Evolutionary conservation across 306 rosid genomes (phyloP), one percentile per base, ranked within the genome.

Genomic region (Cercis canadensis): DNA sequence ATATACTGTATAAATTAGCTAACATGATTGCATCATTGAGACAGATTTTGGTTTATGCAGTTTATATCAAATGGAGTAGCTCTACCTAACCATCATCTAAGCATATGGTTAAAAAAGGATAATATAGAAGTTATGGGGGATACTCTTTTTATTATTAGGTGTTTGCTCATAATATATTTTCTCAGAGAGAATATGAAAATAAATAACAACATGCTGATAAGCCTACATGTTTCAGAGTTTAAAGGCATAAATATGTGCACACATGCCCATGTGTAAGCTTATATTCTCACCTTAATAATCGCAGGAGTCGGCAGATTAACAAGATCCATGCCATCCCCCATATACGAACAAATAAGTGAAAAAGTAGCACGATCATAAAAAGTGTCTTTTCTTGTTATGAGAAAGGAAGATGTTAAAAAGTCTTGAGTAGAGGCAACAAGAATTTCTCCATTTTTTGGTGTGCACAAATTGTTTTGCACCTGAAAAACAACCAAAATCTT

Each of bases 341-440:
- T 88, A 75, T 88, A 93, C 18, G 97, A 79, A 79, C 98, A 90
- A 83, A 93, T 87, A 74, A 84, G 90, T 71, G 93, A 81, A 83
- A 90, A 90, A 41, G 92, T 69, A 45, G 98, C 86, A 70, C 98
- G 98, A 75, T 93, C 98, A 78, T 93, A 93, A 83, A 93, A 93
- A 7, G 89, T 90, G 78, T 93, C 98, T 82, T 93, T 90, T 76
- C 97, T 82, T 54, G 98, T 88, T 64, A 93, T 85, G 75, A 93
- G 91, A 72, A 85, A 93, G n/a, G 98, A 93, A 58, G 98, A 88
- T 15, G 98, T 93, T 65, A 93, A 80, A 74, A 93, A 93, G 83
- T 93, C 98, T 84, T 93, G 98, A 19, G 97, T 93, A 17, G 98
- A 93, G 76, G 98, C 98, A 82, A 93, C 97, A 75, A 93, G 72